Evolutionary conservation across 148 eudicot genomes (phyloP).

Genomic region (Linanthus parryae): DNA sequence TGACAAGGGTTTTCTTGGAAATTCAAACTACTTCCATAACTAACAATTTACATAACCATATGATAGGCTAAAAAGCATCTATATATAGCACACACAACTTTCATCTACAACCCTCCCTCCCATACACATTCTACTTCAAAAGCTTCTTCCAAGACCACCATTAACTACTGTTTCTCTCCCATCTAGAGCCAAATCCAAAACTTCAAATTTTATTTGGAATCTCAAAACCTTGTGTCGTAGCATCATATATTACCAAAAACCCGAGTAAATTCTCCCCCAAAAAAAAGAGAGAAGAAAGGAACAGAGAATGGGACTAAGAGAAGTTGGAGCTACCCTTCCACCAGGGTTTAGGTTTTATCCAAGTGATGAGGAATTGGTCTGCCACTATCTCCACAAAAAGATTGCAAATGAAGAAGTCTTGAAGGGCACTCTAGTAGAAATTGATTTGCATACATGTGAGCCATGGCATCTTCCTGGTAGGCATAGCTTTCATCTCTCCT

Average conservation of each 20-base stretch:
- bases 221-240: no score
- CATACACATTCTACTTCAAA: no score
- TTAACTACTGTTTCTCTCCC: neutral
- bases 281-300: neutral
- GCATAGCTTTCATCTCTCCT: conserved; percentile 6
- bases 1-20: no score
- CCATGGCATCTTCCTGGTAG: conserved; percentile 99
- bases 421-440: conserved; percentile 71
- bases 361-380: conserved; percentile 86
- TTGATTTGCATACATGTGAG: conserved; percentile 88
- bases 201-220: conserved; percentile 1
- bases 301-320: conserved; percentile 61
- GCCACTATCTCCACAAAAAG: conserved; percentile 82
- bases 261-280: neutral
- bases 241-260: neutral
- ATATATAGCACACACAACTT: no score
- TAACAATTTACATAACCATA: no score
- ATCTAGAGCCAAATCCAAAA: no score
- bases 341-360: conserved; percentile 95
- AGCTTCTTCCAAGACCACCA: neutral
- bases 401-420: conserved; percentile 55
- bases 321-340: conserved; percentile 75
- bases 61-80: no score
- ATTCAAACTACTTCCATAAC: no score
- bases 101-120: no score